A percentile compares a stretch with the other conserved stretches of the same genome.
Conservation (phyloP, 1,284 basidiomycete genomes). For the Marasmius tenuissimus region DNA sequence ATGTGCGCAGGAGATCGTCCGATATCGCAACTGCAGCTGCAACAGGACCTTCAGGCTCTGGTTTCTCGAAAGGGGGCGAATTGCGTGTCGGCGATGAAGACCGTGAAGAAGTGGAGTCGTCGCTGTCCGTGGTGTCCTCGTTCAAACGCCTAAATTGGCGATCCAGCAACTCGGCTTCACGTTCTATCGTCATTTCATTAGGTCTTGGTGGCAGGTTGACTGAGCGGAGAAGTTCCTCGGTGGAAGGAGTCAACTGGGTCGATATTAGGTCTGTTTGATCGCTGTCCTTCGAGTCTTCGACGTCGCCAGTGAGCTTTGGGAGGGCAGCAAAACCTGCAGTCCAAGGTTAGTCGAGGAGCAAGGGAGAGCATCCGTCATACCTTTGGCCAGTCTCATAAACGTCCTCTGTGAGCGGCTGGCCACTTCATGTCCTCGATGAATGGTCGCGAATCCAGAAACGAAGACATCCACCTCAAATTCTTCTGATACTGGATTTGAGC, state of each 20-base stretch:
- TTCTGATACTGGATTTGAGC: constrained; percentile 27
- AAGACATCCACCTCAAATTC: constrained; percentile 71
- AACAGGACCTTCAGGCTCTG: background rate
- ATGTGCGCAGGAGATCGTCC: constrained; percentile 37
- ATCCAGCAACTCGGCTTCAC: constrained; percentile 52
- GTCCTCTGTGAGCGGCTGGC: constrained; percentile 74
- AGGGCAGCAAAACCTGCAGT: constrained; percentile 60
- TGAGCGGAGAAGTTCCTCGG: constrained; percentile 45
- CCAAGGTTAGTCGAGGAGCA: constrained; percentile 3
- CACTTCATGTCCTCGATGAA: constrained; percentile 57
- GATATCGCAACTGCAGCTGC: constrained; percentile 9
- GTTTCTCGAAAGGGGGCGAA: constrained; percentile 15
- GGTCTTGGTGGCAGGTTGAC: constrained; percentile 58
- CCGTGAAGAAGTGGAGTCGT: constrained; percentile 12
- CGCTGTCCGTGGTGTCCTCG: constrained; percentile 10
- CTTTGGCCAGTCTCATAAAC: constrained; percentile 75
- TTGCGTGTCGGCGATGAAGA: constrained; percentile 22
- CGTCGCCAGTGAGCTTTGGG: constrained; percentile 43
- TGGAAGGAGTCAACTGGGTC: constrained; percentile 36
- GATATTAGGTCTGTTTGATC: constrained; percentile 19
- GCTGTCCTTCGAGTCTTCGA: constrained; percentile 18
- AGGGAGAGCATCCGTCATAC: constrained; percentile 38
- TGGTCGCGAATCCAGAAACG: constrained; percentile 74
- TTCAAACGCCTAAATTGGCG: constrained; percentile 37
- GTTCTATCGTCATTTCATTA: constrained; percentile 59